Conservation (phyloP, 2,329 filamentous ascomycete genomes). For the Malbranchea zuffiana region DNA sequence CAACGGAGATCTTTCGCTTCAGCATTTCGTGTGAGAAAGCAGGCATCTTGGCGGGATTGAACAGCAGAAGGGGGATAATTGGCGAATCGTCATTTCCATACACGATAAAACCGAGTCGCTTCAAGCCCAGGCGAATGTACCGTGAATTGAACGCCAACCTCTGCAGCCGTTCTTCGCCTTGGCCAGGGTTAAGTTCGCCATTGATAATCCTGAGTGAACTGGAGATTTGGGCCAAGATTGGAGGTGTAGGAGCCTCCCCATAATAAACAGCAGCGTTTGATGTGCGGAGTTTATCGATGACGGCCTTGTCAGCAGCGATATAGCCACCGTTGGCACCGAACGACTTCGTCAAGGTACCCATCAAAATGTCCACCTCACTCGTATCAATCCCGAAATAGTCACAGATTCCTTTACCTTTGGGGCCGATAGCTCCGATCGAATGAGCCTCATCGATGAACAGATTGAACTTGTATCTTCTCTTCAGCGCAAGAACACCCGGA, state of each 20-base stretch:
- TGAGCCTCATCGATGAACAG: constrained; percentile 95
- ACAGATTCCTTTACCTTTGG: constrained; percentile 80
- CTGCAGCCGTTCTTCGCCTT: constrained; percentile 90
- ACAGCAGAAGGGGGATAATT: constrained; percentile 87
- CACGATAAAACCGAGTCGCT: constrained; percentile 91
- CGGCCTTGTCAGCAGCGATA: constrained; percentile 73
- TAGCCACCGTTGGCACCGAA: constrained; percentile 98
- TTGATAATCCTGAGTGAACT: constrained; percentile 78
- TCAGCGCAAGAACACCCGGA: constrained; percentile 75
- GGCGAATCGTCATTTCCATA: constrained; percentile 97
- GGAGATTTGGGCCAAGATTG: constrained; percentile 82
- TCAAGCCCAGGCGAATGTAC: constrained; percentile 93
- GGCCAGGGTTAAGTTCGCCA: constrained; percentile 75
- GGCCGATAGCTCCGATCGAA: constrained; percentile 85
- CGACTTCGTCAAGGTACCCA: constrained; percentile 97
- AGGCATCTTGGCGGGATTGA: constrained; percentile 97
- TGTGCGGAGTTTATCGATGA: constrained; percentile 82
- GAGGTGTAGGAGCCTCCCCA: constrained; percentile 77
- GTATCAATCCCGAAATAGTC: constrained; percentile 94
- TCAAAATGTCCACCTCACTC: constrained; percentile 80
- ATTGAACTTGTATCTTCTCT: constrained; percentile 94
- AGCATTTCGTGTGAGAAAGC: constrained; percentile 99
- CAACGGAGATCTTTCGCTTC: constrained; percentile 91
- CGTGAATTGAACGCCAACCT: constrained; percentile 96
- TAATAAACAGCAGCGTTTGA: constrained; percentile 79